Evolutionary conservation across 441 rosid genomes (phyloP).

Genomic region (Eruca vesicaria): DNA sequence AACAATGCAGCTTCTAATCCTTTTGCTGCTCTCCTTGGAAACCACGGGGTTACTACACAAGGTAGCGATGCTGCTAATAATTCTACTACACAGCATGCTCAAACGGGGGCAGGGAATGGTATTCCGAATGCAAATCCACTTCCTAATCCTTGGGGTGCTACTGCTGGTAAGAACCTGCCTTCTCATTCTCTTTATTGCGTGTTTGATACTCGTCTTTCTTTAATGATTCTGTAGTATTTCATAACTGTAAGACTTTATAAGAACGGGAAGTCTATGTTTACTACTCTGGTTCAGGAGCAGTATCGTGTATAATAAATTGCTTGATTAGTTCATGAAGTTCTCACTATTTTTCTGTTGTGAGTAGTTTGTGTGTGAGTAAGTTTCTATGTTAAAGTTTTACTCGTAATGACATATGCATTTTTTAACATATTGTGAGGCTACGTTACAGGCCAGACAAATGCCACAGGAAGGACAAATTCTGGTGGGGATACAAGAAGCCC

Average conservation of each 20-base stretch:
- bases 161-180: constrained; percentile 43
- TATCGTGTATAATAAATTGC: not conserved
- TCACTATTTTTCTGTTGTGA: not conserved
- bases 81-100: constrained; percentile 44
- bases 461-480: constrained; percentile 40
- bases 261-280: constrained; percentile 1
- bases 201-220: not conserved
- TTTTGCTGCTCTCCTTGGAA: constrained; percentile 63
- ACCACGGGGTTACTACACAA: constrained; percentile 49
- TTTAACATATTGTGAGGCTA: constrained; percentile 10
- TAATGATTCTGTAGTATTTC: not conserved
- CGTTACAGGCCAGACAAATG: constrained; percentile 48
- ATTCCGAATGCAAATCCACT: constrained; percentile 63
- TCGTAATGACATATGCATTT: not conserved
- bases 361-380: not conserved
- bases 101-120: constrained; percentile 40
- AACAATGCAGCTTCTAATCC: constrained; percentile 55
- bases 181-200: not conserved
- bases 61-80: constrained; percentile 41
- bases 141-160: constrained; percentile 66
- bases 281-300: not conserved
- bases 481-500: constrained; percentile 43
- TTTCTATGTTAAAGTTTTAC: not conserved
- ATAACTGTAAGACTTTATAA: not conserved
- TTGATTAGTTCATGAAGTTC: constrained; percentile 5